A percentile compares a stretch with the other conserved stretches of the same genome.
phyloP scores from a whole-genome alignment of 306 rosid genomes.

The cucumber (Cucumis sativus) region DNA sequence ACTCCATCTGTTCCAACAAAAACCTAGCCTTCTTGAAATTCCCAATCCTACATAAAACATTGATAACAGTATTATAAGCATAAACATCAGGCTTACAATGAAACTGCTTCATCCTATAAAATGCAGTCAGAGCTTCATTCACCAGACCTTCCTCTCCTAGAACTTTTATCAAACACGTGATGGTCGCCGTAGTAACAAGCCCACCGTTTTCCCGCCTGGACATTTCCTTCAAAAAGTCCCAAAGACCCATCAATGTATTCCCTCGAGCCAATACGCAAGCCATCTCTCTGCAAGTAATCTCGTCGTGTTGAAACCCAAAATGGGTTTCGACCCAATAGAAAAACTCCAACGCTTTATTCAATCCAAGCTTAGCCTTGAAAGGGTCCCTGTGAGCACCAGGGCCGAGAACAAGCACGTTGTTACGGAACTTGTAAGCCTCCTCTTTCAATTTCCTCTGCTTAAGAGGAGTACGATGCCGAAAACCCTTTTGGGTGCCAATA shows the following conservation, averaged over 20 bases:
- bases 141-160: slow-evolving; percentile 74
- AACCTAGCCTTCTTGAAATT: slow-evolving; percentile 53
- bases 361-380: slow-evolving; percentile 28
- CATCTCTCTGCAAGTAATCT: slow-evolving; percentile 63
- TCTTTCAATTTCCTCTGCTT: slow-evolving; percentile 45
- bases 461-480: slow-evolving; percentile 65
- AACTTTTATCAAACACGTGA: slow-evolving; percentile 81
- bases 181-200: slow-evolving; percentile 42
- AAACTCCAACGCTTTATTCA: slow-evolving; percentile 56
- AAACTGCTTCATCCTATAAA: slow-evolving; percentile 64
- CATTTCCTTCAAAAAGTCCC: slow-evolving; percentile 57
- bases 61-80: slow-evolving; percentile 48
- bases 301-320: slow-evolving; percentile 41
- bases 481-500: slow-evolving; percentile 40
- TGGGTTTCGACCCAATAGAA: slow-evolving; percentile 53
- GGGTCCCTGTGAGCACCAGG: slow-evolving; percentile 60
- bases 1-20: slow-evolving; percentile 75
- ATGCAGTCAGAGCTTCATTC: slow-evolving; percentile 44
- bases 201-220: slow-evolving; percentile 16
- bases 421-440: slow-evolving; percentile 23
- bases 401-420: slow-evolving; percentile 48
- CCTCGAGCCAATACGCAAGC: slow-evolving; percentile 56
- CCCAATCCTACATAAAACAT: slow-evolving; percentile 62
- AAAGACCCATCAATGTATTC: slow-evolving; percentile 28
- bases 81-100: slow-evolving; percentile 59